Conservation (phyloP, 768 basidiomycete genomes). For the Guyanaporus albipodus region DNA sequence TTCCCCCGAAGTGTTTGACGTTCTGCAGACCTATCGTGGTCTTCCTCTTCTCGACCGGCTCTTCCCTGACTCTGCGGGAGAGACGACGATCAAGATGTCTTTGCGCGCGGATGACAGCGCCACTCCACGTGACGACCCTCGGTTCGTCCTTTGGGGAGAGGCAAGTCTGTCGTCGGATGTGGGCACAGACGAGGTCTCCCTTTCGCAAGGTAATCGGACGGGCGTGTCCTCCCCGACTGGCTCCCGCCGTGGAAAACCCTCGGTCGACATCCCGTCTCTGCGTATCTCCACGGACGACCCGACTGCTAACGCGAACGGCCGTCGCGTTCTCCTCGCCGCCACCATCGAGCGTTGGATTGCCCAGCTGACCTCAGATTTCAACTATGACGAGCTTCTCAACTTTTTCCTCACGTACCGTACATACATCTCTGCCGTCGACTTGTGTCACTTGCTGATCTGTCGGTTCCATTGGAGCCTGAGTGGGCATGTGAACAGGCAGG, state of each 20-base stretch:
- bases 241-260: slow-evolving; percentile 35
- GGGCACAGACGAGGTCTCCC: slow-evolving; percentile 38
- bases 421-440: slow-evolving; percentile 73
- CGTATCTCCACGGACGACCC: slow-evolving; percentile 25
- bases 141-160: slow-evolving; percentile 90
- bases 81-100: slow-evolving; percentile 71
- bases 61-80: slow-evolving; percentile 49
- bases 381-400: slow-evolving; percentile 82
- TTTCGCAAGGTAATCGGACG: slow-evolving; percentile 36
- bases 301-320: slow-evolving; percentile 23
- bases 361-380: slow-evolving; percentile 80
- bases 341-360: slow-evolving; percentile 94
- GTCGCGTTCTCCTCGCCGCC: slow-evolving; percentile 69
- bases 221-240: slow-evolving; percentile 37
- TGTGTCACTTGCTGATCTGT: slow-evolving; percentile 77
- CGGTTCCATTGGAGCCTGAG: slow-evolving; percentile 86
- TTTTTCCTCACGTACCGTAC: slow-evolving; percentile 92
- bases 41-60: slow-evolving; percentile 70
- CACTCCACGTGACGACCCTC: slow-evolving; percentile 80
- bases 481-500: slow-evolving; percentile 37
- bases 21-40: slow-evolving; percentile 75
- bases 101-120: slow-evolving; percentile 61
- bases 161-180: slow-evolving; percentile 30
- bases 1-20: slow-evolving; percentile 74
- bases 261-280: slow-evolving; percentile 27